A percentile compares a stretch with the other conserved stretches of the same genome.
These are phyloP conservation scores for Trypanosoma melophagium DNA, from an alignment of 208 protist species.

Conservation along the genomic window DNA sequence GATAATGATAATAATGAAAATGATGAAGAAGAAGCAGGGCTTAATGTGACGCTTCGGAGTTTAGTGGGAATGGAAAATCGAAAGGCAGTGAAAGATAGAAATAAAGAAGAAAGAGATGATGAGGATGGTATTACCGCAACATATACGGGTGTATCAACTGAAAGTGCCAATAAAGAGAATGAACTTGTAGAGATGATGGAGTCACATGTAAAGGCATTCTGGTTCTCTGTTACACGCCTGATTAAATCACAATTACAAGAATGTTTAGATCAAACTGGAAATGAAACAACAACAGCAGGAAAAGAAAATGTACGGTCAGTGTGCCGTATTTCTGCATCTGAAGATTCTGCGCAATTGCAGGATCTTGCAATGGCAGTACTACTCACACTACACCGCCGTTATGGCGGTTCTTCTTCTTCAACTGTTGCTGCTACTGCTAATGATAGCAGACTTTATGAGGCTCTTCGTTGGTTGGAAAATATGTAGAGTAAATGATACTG, in stretches of 20 bases:
- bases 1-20: background rate
- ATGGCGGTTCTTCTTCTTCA: slow-evolving; percentile 5
- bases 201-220: slow-evolving; percentile 23
- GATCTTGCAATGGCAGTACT: slow-evolving; percentile 33
- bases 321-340: background rate
- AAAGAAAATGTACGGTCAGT: slow-evolving; percentile 6
- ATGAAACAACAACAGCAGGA: background rate
- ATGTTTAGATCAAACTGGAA: background rate
- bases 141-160: background rate
- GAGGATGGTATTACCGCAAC: background rate
- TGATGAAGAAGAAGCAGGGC: background rate
- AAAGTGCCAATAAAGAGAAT: slow-evolving; percentile 3
- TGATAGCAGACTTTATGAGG: slow-evolving; percentile 1
- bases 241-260: slow-evolving; percentile 17
- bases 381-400: slow-evolving; percentile 32
- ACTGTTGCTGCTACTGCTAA: background rate
- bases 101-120: background rate
- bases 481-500: slow-evolving; percentile 14
- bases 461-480: slow-evolving; percentile 11
- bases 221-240: slow-evolving; percentile 23
- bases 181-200: slow-evolving; percentile 1
- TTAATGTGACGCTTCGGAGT: background rate
- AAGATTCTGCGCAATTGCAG: slow-evolving; percentile 6
- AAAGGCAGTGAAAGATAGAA: background rate
- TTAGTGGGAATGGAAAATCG: background rate